Percentiles rank a stretch among this genome's conserved stretches.
These are phyloP conservation scores for Blastobotrys niveus DNA, from an alignment of 1,139 yeast genomes.

Conservation along the genomic window DNA sequence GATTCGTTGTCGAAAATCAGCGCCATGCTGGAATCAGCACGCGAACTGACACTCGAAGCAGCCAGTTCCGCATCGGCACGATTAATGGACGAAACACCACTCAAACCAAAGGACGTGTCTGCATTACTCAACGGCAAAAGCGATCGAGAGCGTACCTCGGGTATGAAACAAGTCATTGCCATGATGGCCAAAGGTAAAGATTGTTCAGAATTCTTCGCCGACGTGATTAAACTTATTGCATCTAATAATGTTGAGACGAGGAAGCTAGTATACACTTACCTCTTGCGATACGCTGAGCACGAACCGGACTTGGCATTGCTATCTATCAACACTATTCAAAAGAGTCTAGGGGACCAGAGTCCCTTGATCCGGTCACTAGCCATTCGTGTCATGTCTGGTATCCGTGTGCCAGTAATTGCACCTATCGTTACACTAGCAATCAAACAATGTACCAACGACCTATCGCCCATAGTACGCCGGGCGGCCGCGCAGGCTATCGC, in stretches of 20 bases:
- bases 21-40: slow-evolving; percentile 70
- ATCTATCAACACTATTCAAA: slow-evolving; percentile 88
- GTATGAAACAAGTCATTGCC: slow-evolving; percentile 71
- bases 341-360: slow-evolving; percentile 62
- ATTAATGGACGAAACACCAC: slow-evolving; percentile 41
- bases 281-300: slow-evolving; percentile 70
- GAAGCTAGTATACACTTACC: slow-evolving; percentile 71
- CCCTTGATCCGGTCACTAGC: slow-evolving; percentile 68
- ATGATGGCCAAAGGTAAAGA: slow-evolving; percentile 61
- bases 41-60: slow-evolving; percentile 72
- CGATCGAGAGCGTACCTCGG: slow-evolving; percentile 66
- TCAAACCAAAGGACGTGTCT: slow-evolving; percentile 58
- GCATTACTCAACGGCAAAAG: slow-evolving; percentile 61
- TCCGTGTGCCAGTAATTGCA: slow-evolving; percentile 69
- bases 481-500: slow-evolving; percentile 75
- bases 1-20: slow-evolving; percentile 49
- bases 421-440: slow-evolving; percentile 75
- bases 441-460: slow-evolving; percentile 62
- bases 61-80: slow-evolving; percentile 72
- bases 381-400: slow-evolving; percentile 72
- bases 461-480: slow-evolving; percentile 70
- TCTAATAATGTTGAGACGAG: slow-evolving; percentile 64
- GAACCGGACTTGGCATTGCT: slow-evolving; percentile 86
- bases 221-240: slow-evolving; percentile 83
- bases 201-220: slow-evolving; percentile 65